Evolutionary conservation across 176 grass and related monocot species (phyloP).

Genomic region (Puya raimondii): DNA sequence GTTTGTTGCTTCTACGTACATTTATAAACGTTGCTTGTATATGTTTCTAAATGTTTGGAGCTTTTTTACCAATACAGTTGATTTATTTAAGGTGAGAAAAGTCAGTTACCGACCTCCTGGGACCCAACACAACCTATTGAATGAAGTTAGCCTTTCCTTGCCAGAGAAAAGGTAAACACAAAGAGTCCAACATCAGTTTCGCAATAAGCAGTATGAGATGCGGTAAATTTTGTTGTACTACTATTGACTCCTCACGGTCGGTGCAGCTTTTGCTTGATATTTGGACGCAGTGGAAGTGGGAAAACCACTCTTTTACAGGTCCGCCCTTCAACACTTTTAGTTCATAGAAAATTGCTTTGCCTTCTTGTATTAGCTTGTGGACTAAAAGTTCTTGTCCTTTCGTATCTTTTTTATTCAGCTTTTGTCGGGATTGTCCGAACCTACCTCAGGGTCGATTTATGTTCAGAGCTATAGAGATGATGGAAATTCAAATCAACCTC

Average conservation of each 20-base stretch:
- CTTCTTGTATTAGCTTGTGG: background rate
- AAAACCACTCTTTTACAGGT: constrained; percentile 97
- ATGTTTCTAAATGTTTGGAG: background rate
- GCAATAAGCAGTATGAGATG: background rate
- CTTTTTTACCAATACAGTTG: constrained; percentile 19
- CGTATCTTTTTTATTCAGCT: constrained; percentile 29
- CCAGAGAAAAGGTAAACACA: constrained; percentile 49
- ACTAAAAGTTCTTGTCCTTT: background rate
- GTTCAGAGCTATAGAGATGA: constrained; percentile 51
- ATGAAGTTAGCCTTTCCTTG: constrained; percentile 58
- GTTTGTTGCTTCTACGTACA: too few species aligned
- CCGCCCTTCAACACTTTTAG: background rate
- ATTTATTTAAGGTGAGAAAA: constrained; percentile 64
- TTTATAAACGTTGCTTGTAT: too few species aligned
- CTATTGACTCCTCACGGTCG: background rate
- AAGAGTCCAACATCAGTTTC: background rate
- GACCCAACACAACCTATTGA: constrained; percentile 56
- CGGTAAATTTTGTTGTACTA: background rate
- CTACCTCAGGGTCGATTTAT: constrained; percentile 55
- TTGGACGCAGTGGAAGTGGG: constrained; percentile 77
- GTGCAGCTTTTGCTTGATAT: constrained; percentile 89
- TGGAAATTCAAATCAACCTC: constrained; percentile 25
- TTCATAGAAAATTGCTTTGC: too few species aligned
- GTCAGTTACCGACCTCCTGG: constrained; percentile 74
- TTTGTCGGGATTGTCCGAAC: constrained; percentile 59